phyloP scores from a whole-genome alignment of 345 rosid genomes.

The Camelina sativa region DNA sequence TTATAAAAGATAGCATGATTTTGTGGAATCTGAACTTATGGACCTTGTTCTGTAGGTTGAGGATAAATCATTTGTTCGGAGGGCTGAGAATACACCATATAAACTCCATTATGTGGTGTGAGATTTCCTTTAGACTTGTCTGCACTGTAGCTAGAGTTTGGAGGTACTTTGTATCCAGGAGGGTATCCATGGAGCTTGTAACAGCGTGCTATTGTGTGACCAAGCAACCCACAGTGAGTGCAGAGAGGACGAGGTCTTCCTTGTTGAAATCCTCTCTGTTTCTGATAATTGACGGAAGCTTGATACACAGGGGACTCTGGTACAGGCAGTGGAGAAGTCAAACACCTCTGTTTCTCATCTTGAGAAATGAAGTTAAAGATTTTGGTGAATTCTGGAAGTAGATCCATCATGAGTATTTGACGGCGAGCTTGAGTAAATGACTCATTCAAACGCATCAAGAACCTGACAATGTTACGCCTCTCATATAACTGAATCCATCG shows the following conservation, averaged over 20 bases:
- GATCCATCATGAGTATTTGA: not conserved
- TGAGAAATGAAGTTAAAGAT: not conserved
- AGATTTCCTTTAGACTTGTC: too few species aligned
- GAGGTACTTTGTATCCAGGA: too few species aligned
- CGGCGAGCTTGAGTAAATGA: not conserved
- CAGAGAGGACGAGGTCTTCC: not conserved
- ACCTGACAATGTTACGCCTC: not conserved
- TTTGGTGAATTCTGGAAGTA: not conserved
- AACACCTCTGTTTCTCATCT: not conserved
- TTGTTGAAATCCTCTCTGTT: not conserved
- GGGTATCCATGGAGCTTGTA: not conserved
- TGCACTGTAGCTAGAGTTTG: too few species aligned
- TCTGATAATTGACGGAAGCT: not conserved
- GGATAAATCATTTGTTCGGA: too few species aligned
- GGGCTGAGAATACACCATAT: too few species aligned
- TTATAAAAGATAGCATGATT: too few species aligned
- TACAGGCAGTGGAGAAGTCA: rapidly evolving
- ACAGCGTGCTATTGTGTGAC: not conserved
- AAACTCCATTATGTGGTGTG: too few species aligned
- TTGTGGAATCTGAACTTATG: too few species aligned
- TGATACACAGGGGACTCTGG: not conserved
- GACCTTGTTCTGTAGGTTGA: too few species aligned
- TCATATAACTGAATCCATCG: not conserved
- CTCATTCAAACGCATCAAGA: not conserved
- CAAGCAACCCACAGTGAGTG: not conserved